Evolutionary conservation across 305 asterid genomes (phyloP).

Genomic region (Fraxinus nigra): DNA sequence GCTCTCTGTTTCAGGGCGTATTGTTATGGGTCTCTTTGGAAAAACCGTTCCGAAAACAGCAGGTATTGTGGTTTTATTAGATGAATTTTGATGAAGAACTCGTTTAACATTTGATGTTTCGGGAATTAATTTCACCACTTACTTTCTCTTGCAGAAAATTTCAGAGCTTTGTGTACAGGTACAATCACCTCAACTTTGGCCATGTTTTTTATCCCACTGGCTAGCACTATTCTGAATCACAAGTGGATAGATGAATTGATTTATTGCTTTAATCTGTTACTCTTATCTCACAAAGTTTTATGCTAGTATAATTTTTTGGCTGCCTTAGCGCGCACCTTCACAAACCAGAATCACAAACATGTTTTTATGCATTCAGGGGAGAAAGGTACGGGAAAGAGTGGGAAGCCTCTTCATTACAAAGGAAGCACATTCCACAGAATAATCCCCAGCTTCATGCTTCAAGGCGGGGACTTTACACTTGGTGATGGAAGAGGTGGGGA

Average conservation of each 20-base stretch:
- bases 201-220: neutral
- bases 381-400: constrained; percentile 71
- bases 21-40: constrained; percentile 91
- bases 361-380: constrained; percentile 47
- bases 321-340: neutral
- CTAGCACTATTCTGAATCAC: neutral
- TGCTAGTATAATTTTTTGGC: neutral
- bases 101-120: neutral
- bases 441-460: constrained; percentile 97
- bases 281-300: neutral
- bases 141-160: constrained; percentile 56
- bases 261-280: neutral
- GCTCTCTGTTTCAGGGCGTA: constrained; percentile 57
- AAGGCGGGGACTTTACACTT: constrained; percentile 97
- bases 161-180: constrained; percentile 87
- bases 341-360: neutral
- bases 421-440: constrained; percentile 90
- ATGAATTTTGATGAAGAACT: neutral
- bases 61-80: constrained; percentile 44
- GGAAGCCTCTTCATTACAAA: constrained; percentile 86
- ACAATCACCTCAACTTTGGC: constrained; percentile 1
- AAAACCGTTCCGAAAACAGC: constrained; percentile 91
- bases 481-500: constrained; percentile 99
- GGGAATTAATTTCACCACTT: constrained; percentile 10
- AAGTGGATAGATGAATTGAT: neutral